These are phyloP conservation scores for Xylona heveae DNA, from an alignment of 495 filamentous ascomycete genomes.

Conservation along the genomic window DNA sequence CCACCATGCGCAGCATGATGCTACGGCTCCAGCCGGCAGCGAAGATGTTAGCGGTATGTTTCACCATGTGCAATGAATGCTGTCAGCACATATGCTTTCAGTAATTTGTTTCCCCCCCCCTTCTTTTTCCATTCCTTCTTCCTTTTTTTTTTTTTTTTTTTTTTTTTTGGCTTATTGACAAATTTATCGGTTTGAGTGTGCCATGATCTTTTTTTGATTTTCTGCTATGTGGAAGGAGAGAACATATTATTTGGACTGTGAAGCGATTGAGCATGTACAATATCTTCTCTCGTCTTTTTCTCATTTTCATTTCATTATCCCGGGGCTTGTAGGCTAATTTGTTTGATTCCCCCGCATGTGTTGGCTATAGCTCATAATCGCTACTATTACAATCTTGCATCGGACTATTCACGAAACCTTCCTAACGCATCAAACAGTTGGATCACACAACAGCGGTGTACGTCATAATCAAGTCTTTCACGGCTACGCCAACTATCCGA, in stretches of 20 bases:
- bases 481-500: slow-evolving; percentile 43
- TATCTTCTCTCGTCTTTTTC: slow-evolving; percentile 12
- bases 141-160: slow-evolving; percentile 8
- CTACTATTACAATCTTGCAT: no score
- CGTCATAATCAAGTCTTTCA: slow-evolving; percentile 63
- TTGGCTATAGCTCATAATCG: no score
- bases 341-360: no score
- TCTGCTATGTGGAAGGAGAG: no score
- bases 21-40: slow-evolving; percentile 39
- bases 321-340: slow-evolving; percentile 10
- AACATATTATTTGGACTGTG: no score
- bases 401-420: no score
- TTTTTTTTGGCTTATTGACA: slow-evolving; percentile 5
- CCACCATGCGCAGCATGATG: slow-evolving; percentile 62
- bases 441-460: slow-evolving; percentile 30
- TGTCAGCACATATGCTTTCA: slow-evolving; percentile 8
- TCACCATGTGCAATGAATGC: slow-evolving; percentile 19
- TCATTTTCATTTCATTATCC: slow-evolving; percentile 12
- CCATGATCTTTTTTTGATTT: slow-evolving; percentile 11
- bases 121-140: slow-evolving; percentile 8
- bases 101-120: slow-evolving; percentile 9
- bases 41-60: slow-evolving; percentile 92
- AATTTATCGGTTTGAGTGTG: slow-evolving; percentile 7
- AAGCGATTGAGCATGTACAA: no score
- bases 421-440: no score